Evolutionary conservation across 768 basidiomycete genomes (phyloP), one percentile per base, ranked within the genome.

Genomic region (Brasilioporus rufonigricans): DNA sequence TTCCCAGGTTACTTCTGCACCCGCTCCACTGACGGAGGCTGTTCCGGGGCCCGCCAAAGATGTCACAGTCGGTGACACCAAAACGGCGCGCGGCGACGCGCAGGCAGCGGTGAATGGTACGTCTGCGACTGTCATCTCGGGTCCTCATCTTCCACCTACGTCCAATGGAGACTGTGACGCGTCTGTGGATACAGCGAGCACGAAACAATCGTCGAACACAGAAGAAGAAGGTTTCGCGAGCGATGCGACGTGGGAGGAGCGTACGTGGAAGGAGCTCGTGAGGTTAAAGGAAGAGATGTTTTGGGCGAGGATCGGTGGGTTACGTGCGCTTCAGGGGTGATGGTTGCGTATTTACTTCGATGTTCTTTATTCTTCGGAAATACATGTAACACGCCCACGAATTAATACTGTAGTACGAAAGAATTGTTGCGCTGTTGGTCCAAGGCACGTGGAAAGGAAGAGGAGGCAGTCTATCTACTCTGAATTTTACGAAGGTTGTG

Each of bases 211-310:
- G 0, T 66, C 69, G 26, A 58, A 44, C 18, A 55, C 47, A 5
- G 70, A 71, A 18, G 65, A 58, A 3, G 75, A 77, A 44, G 71
- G 73, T 27, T 89, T 80, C 55, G 76, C 89, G 26, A 80, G 84
- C 14, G 82, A 88, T 44, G 72, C 78, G 27, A 89, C 86, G 5
- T 93, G 92, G 91, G 91, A 93, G 69, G 91, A 93, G 66, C 78
- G 84, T 48, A 85, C 87, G 19, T 93, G 91, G 90, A 87, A 85
- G 63, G 88, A 91, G 71, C 67, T 94, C 19, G 77, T 83, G 18
- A 77, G 77, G 41, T 67, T 94, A 59, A 81, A 84, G 55, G 89
- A 93, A 68, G 86, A 89, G 40, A 88, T 93, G 89, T 93, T 89
- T 67, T 93, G 84, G 87, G 87, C 91, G 21, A 74, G 92, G 50